Base-by-base conservation (phyloP, 129 eudicot species). In the Flaveria linearis region DNA sequence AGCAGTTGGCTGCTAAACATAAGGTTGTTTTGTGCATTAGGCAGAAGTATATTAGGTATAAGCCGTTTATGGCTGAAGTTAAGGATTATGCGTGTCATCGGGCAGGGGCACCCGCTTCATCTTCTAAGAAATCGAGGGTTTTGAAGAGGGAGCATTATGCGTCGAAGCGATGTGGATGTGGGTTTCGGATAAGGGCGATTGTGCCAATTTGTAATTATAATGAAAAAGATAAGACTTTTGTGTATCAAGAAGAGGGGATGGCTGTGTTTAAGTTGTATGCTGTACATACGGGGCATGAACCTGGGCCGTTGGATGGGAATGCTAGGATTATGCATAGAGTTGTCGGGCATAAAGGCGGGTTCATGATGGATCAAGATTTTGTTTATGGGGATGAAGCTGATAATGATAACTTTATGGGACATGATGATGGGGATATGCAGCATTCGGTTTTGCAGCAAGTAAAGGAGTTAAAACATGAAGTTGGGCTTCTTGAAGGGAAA, bases 231-330 rank as follows among this genome's bases (percentile, higher is more conserved):
- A 92, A 92, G 82, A 86, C 90, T 4, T 92, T 92, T 88, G 98
- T 90, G 62, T 92, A 92, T 74, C 87, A 89, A 79, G 98, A 92
- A 67, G 96, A 90, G 69, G 98, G 98, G 28, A 74, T 86, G 66
- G 96, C 98, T 1, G 90, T 92, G 9, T 92, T 92, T 80, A 92
- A 90, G 90, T 42, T 92, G 82, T 92, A 89, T 80, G 96, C 98
- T 11, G 93, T 89, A 79, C 98, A 92, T 78, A 82, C 98, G 0
- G 98, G 98, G 20, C 98, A 92, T 79, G 96, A 92, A 52, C 98
- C 98, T 2, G 98, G 98, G 43, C 96, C 98, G 0, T 82, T 85
- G 74, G 98, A 92, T 81, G 98, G 98, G 39, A 92, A 92, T 76
- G 98, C 98, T 1, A 90, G 50, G 50, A 45, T 45, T 45, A 45